Conservation (phyloP, 2,329 filamentous ascomycete species). For the Lachnellula occidentalis region DNA sequence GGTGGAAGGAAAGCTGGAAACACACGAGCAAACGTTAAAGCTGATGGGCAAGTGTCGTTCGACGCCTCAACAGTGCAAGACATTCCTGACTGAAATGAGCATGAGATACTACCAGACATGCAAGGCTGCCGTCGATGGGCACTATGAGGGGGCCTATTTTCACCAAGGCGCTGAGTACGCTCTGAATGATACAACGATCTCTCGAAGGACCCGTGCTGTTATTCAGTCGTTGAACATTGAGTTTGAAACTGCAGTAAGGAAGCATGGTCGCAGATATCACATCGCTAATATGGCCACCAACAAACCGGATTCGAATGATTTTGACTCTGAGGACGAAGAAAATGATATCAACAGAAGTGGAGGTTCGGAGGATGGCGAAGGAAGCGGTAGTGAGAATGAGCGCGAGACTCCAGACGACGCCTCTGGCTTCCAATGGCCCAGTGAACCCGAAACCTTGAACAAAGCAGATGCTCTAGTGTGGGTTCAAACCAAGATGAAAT, state of each 20-base stretch:
- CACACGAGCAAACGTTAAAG: slow-evolving; percentile 3
- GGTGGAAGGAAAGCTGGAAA: slow-evolving; percentile 12
- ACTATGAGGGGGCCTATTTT: slow-evolving; percentile 32
- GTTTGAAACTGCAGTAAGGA: slow-evolving; percentile 23
- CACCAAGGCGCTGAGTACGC: slow-evolving; percentile 13
- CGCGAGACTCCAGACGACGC: background rate
- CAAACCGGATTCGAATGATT: background rate
- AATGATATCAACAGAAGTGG: too few species aligned
- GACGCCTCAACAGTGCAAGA: slow-evolving; percentile 16
- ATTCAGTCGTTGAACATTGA: slow-evolving; percentile 28
- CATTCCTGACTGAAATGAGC: slow-evolving; percentile 28
- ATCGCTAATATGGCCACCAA: slow-evolving; percentile 10
- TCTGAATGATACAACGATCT: slow-evolving; percentile 10
- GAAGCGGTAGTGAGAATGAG: slow-evolving; percentile 20
- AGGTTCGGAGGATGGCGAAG: too few species aligned
- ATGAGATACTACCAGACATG: slow-evolving; percentile 27
- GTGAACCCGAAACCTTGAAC: slow-evolving; percentile 5
- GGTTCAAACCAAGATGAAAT: slow-evolving; percentile 13
- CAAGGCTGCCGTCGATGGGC: slow-evolving; percentile 28
- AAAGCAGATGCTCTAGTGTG: slow-evolving; percentile 22
- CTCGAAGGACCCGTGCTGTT: slow-evolving; percentile 24
- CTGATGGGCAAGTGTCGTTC: slow-evolving; percentile 15
- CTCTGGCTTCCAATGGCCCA: background rate
- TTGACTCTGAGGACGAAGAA: slow-evolving; percentile 16
- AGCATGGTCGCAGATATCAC: slow-evolving; percentile 28